phyloP scores from a whole-genome alignment of 2,329 filamentous ascomycete species.

The Sarocladium oryzae region DNA sequence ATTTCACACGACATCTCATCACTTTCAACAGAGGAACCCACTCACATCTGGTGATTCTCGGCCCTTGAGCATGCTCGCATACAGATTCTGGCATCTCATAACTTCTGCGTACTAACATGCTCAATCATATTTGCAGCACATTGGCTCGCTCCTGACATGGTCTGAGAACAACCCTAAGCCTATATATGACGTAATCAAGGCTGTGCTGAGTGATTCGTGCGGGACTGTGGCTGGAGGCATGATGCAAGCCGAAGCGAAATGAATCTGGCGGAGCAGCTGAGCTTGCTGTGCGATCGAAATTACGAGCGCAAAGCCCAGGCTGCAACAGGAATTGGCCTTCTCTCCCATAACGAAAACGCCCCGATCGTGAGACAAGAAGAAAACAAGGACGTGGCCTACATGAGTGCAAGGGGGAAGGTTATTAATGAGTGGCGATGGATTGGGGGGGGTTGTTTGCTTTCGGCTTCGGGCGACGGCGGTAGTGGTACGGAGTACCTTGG shows the following conservation, averaged over 20 bases:
- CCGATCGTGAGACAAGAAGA: conserved; percentile 1
- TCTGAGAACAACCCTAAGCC: conserved; percentile 1
- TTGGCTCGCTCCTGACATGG: too few relatives aligned
- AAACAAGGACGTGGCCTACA: neutral
- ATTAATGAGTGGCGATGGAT: neutral
- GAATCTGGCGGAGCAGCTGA: neutral
- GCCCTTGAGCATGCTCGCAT: too few relatives aligned
- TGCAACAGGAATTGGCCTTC: neutral
- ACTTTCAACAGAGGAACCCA: too few relatives aligned
- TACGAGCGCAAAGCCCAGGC: too few relatives aligned
- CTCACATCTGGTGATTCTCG: too few relatives aligned
- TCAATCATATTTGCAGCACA: too few relatives aligned
- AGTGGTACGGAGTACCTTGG: neutral
- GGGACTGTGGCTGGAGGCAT: neutral
- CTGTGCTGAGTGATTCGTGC: neutral
- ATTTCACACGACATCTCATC: too few relatives aligned
- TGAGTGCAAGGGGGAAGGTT: neutral
- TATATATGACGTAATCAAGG: neutral
- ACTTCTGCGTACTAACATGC: too few relatives aligned
- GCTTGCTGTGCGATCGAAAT: neutral
- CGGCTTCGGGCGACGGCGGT: neutral
- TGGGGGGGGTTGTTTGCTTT: neutral
- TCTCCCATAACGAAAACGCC: conserved; percentile 3
- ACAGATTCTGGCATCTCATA: too few relatives aligned
- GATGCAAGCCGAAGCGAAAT: neutral